Conservation (phyloP, 441 rosid species). For the Adansonia grandidieri region DNA sequence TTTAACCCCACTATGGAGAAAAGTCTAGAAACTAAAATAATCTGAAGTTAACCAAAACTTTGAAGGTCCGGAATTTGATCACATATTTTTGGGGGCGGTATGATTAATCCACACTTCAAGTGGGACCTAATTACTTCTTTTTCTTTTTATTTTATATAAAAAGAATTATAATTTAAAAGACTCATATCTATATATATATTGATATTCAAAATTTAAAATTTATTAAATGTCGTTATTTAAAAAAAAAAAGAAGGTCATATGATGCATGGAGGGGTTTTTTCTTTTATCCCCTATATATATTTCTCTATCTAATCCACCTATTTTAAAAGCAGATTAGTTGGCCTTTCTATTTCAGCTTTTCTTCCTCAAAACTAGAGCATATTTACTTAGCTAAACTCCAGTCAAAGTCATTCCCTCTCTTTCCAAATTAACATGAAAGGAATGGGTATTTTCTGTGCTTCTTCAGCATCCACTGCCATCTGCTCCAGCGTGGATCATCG, state of each 20-base stretch:
- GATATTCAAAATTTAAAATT: too few relatives aligned
- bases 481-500: conserved; percentile 52
- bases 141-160: not conserved
- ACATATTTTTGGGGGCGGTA: conserved; percentile 18
- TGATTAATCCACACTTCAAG: conserved; percentile 24
- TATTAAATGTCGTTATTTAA: not conserved
- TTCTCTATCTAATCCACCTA: not conserved
- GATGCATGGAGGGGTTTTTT: too few relatives aligned
- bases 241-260: too few relatives aligned
- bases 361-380: conserved; percentile 1
- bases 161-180: too few relatives aligned
- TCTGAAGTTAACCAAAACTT: conserved; percentile 39
- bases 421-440: conserved; percentile 51
- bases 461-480: conserved; percentile 84
- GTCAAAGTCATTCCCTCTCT: conserved; percentile 9
- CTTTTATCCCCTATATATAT: not conserved
- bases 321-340: conserved; percentile 31
- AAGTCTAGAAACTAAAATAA: conserved; percentile 6
- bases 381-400: conserved; percentile 16
- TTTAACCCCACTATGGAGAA: conserved; percentile 13
- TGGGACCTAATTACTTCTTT: conserved; percentile 29
- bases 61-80: conserved; percentile 33
- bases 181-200: too few relatives aligned
- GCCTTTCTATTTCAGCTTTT: conserved; percentile 17
- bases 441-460: conserved; percentile 76